phyloP scores from a whole-genome alignment of 2,329 filamentous ascomycete species.

The Paraphaeosphaeria sporulosa region DNA sequence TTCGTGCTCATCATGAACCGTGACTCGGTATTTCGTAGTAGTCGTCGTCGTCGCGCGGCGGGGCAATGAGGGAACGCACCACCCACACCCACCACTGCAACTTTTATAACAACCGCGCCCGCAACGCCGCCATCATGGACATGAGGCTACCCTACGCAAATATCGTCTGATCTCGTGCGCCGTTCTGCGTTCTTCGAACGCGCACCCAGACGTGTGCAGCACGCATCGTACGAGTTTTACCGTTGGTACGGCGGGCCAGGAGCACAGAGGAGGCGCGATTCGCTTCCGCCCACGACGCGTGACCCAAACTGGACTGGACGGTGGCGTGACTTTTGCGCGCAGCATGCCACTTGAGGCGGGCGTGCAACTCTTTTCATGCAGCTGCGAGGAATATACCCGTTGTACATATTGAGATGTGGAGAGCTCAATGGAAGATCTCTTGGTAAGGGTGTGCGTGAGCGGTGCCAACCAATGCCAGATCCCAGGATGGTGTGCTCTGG shows the following conservation, averaged over 20 bases:
- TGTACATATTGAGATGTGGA: neutral
- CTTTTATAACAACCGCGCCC: constrained; percentile 12
- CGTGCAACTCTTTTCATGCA: constrained; percentile 3
- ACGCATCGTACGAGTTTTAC: constrained; percentile 20
- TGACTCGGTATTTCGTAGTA: neutral
- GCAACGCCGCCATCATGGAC: neutral
- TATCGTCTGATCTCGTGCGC: constrained; percentile 3
- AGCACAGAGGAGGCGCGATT: neutral
- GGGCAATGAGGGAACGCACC: constrained; percentile 3
- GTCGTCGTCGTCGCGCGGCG: neutral
- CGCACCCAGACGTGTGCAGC: neutral
- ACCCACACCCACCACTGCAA: neutral
- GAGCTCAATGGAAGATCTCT: neutral
- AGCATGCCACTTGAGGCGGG: neutral
- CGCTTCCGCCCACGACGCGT: constrained; percentile 19
- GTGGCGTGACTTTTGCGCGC: constrained; percentile 15
- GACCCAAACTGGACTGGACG: constrained; percentile 12
- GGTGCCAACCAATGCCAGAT: neutral
- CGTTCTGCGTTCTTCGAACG: neutral
- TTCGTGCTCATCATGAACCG: constrained; percentile 20
- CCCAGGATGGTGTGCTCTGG: neutral
- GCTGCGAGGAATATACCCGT: neutral
- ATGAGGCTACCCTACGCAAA: neutral
- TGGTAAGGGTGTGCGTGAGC: constrained; percentile 3
- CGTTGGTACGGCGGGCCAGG: constrained; percentile 11